Conservation (phyloP, 495 filamentous ascomycete species). For the Podospora pseudocomata region DNA sequence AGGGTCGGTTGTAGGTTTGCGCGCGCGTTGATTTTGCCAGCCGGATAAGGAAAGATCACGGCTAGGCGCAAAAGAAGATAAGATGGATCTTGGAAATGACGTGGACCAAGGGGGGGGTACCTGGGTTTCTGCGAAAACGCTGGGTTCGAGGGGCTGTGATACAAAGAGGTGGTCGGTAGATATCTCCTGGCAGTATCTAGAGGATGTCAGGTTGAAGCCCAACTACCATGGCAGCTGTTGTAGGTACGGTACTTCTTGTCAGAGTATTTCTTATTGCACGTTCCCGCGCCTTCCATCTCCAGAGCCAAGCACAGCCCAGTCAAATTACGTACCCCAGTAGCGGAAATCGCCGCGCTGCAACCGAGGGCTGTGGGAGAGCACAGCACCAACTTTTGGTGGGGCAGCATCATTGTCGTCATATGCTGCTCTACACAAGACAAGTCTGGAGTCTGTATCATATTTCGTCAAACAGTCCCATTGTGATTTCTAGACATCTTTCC, state of each 20-base stretch:
- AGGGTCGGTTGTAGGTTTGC: neutral
- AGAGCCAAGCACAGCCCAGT: slow-evolving; percentile 12
- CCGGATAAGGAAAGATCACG: neutral
- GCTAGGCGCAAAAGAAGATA: neutral
- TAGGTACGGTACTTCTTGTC: neutral
- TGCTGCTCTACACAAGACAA: neutral
- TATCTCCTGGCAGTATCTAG: neutral
- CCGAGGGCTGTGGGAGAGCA: neutral
- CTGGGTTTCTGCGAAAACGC: neutral
- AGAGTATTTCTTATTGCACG: slow-evolving; percentile 3
- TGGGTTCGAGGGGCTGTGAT: neutral
- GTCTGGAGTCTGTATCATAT: neutral
- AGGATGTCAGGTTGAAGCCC: neutral
- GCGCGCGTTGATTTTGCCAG: neutral
- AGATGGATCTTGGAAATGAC: neutral
- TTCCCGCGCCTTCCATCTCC: slow-evolving; percentile 9
- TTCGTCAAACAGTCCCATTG: neutral
- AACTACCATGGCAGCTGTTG: neutral
- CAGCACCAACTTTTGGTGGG: slow-evolving; percentile 12
- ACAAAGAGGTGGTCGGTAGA: neutral
- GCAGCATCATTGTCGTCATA: neutral
- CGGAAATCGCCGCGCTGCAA: slow-evolving; percentile 14
- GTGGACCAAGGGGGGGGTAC: neutral
- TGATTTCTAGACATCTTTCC: neutral
- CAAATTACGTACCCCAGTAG: slow-evolving; percentile 21